Evolutionary conservation across 768 basidiomycete genomes (phyloP), one percentile per base, ranked within the genome.

Genomic region (Ramaria sp.): DNA sequence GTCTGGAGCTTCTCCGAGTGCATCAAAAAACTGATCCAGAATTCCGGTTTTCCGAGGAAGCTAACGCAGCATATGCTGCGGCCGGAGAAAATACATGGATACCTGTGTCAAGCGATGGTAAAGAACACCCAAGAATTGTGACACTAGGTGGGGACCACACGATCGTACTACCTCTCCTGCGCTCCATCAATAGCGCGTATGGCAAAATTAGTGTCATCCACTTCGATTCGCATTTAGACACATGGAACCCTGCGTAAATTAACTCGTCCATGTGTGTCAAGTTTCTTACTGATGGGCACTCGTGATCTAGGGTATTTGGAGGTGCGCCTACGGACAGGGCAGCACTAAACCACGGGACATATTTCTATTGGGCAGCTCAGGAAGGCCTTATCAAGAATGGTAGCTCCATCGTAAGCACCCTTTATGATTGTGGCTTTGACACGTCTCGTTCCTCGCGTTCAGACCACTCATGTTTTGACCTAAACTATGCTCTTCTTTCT

Each of bases 81-180:
- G 81, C 80, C 4, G 83, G 83, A 57, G 82, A 87, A 62, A 52
- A 77, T 51, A 84, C 81, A 13, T 76, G 86, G 20, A 65, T 70
- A 12, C 81, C 86, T 19, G 69, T 88, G 45, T 79, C 86, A 41
- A 64, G 70, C n/a, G 88, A 92, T 59, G 88, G 86, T 12, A 81
- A 79, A 64, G 73, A 80, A 54, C 90, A 92, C 64, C 90, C 91
- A 0, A 75, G 88, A 41, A 72, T 93, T 54, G 77, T 93, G 59
- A 88, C 89, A 20, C 79, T 92, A 33, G 91, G 91, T 22, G 91
- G 91, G 4, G 91, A 93, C 65, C 91, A 92, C 65, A 90, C 89
- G 7, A 88, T 92, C 59, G 88, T 83, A 38, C 68, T 84, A 7
- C 82, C 82, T 17, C 70, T 83, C 47, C 70, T 84, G 19, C 81